Evolutionary conservation across 2,329 filamentous ascomycete species (phyloP).

Genomic region (Pseudonectria foliicola): DNA sequence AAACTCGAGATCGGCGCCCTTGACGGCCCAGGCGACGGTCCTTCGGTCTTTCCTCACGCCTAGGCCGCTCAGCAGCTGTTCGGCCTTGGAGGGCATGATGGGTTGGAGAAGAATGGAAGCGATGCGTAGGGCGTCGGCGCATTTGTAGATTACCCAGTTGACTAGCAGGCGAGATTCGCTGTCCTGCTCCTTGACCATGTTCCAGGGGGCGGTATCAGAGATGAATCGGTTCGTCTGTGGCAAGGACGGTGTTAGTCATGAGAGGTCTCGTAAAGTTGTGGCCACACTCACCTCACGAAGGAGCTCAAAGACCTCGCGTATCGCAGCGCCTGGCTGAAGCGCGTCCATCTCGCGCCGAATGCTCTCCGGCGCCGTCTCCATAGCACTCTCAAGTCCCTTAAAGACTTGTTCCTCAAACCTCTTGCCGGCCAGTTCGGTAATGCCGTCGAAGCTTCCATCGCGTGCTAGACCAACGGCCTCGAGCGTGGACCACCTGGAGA

Average conservation of each 20-base stretch:
- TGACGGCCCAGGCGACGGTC: constrained; percentile 52
- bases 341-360: constrained; percentile 52
- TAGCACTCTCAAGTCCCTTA: constrained; percentile 20
- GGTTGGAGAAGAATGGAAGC: constrained; percentile 81
- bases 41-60: constrained; percentile 60
- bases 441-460: constrained; percentile 17
- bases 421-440: constrained; percentile 1
- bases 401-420: constrained; percentile 6
- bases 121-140: constrained; percentile 71
- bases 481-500: constrained; percentile 54
- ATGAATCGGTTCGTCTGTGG: constrained; percentile 41
- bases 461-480: constrained; percentile 41
- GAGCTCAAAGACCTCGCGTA: constrained; percentile 56
- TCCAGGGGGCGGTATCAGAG: constrained; percentile 62
- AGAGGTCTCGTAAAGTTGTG: not conserved
- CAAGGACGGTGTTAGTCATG: constrained; percentile 7
- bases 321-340: constrained; percentile 56
- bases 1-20: constrained; percentile 63
- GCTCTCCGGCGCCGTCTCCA: constrained; percentile 11
- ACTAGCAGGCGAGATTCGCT: constrained; percentile 33
- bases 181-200: constrained; percentile 34
- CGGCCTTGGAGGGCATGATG: constrained; percentile 76
- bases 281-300: constrained; percentile 46
- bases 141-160: constrained; percentile 59
- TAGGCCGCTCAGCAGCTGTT: constrained; percentile 66